Conservation (phyloP, 805 yeast genomes). For the Wickerhamomyces bovis region DNA sequence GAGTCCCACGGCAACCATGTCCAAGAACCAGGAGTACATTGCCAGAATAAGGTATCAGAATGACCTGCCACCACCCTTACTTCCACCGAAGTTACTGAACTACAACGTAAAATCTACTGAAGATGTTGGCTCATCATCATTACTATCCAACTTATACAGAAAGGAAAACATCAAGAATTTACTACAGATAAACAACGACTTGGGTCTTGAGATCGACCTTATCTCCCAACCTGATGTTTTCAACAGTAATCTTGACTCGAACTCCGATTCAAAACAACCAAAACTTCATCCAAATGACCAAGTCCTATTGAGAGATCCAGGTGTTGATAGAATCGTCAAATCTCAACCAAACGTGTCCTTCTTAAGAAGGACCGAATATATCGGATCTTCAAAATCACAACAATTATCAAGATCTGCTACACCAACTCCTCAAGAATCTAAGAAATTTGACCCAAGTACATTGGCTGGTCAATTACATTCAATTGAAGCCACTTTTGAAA, state of each 20-base stretch:
- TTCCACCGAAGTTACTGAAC: conserved; percentile 79
- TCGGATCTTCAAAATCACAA: conserved; percentile 24
- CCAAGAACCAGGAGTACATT: conserved; percentile 63
- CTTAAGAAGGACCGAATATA: conserved; percentile 90
- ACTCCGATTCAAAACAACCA: conserved; percentile 17
- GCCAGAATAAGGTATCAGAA: conserved; percentile 82
- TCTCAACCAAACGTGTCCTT: conserved; percentile 54
- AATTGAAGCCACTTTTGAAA: conserved; percentile 76
- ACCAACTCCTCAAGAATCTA: conserved; percentile 13
- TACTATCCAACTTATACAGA: conserved; percentile 67
- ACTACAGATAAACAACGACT: conserved; percentile 50
- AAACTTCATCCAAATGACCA: conserved; percentile 75
- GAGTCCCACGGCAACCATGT: conserved; percentile 25
- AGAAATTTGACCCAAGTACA: conserved; percentile 30
- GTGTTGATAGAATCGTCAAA: conserved; percentile 31
- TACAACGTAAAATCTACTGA: conserved; percentile 37
- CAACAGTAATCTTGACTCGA: conserved; percentile 34
- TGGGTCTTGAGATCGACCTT: conserved; percentile 77
- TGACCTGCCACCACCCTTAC: conserved; percentile 86
- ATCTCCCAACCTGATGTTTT: conserved; percentile 60
- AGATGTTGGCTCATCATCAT: conserved; percentile 42
- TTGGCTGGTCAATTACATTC: conserved; percentile 58
- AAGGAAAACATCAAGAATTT: conserved; percentile 59
- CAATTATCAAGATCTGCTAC: conserved; percentile 14
- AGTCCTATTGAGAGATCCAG: conserved; percentile 74